These are phyloP conservation scores for Leptographium procerum DNA, from an alignment of 2,329 filamentous ascomycete genomes.

Conservation along the genomic window DNA sequence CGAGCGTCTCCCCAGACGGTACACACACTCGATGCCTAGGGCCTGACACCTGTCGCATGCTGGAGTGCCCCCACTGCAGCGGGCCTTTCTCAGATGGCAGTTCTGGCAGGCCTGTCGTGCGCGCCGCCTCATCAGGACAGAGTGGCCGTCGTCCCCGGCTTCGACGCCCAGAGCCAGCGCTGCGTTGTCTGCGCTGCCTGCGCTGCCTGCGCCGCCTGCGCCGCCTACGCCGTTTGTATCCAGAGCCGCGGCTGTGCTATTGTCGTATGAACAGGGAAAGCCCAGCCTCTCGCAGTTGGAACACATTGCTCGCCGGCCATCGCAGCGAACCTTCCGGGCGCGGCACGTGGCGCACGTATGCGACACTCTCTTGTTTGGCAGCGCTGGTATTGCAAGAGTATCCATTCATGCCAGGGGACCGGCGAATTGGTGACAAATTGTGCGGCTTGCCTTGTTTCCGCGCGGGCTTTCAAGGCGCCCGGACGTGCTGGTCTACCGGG, in stretches of 20 bases:
- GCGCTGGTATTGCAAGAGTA: not conserved
- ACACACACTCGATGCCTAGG: constrained; percentile 45
- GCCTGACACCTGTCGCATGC: constrained; percentile 40
- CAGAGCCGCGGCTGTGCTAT: constrained; percentile 18
- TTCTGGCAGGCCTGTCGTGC: constrained; percentile 46
- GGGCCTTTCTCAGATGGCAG: constrained; percentile 46
- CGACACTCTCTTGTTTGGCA: constrained; percentile 25
- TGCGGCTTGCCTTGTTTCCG: not conserved
- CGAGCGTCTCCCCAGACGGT: constrained; percentile 35
- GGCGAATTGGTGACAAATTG: not conserved
- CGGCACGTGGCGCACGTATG: constrained; percentile 44
- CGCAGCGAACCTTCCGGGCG: constrained; percentile 47
- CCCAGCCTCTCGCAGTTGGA: constrained; percentile 48
- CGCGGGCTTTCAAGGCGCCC: no score
- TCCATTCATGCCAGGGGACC: constrained; percentile 1
- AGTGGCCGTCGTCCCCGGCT: constrained; percentile 20
- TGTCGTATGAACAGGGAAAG: constrained; percentile 46
- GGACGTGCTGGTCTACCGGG: not conserved
- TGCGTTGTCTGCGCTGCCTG: no score
- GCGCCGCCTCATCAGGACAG: constrained; percentile 38
- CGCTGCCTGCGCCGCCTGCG: no score
- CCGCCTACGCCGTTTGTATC: no score
- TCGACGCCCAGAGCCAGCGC: not conserved
- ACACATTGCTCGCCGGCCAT: constrained; percentile 40
- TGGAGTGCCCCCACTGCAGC: constrained; percentile 46